A percentile compares a stretch with the other conserved stretches of the same genome.
These are phyloP conservation scores for Pythium rishiriense DNA, from an alignment of 352 stramenopile species.

Conservation along the genomic window DNA sequence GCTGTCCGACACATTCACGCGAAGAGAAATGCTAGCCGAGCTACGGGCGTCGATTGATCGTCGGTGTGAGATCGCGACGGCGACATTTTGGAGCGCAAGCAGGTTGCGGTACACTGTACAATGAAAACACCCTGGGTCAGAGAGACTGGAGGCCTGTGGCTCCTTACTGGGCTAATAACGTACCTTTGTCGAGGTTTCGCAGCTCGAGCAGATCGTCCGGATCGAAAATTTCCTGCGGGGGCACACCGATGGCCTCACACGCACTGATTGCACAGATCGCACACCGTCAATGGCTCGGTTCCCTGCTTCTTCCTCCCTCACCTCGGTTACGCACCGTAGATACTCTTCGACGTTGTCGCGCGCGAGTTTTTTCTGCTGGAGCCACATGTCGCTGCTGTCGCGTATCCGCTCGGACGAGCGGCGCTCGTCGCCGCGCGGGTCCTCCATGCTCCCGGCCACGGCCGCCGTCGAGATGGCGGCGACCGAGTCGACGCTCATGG, in stretches of 20 bases:
- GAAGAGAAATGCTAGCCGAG: conserved; percentile 38
- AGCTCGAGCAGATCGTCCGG: conserved; percentile 68
- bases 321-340: conserved; percentile 42
- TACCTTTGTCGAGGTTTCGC: conserved; percentile 71
- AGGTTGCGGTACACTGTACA: conserved; percentile 78
- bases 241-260: conserved; percentile 67
- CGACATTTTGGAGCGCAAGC: conserved; percentile 67
- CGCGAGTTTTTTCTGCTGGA: conserved; percentile 28
- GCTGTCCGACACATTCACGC: conserved; percentile 7
- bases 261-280: conserved; percentile 36
- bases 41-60: conserved; percentile 82
- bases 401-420: conserved; percentile 25
- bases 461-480: conserved; percentile 4
- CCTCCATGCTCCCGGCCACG: conserved; percentile 3
- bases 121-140: neutral
- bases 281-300: neutral
- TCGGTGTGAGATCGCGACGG: conserved; percentile 70
- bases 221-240: conserved; percentile 59
- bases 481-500: conserved; percentile 18
- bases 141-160: neutral
- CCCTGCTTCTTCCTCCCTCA: neutral
- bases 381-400: conserved; percentile 30
- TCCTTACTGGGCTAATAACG: neutral
- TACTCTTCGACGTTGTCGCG: conserved; percentile 66
- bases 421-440: conserved; percentile 3